Evolutionary conservation across 2,329 filamentous ascomycete genomes (phyloP).

Genomic region (Parafenestella ontariensis): DNA sequence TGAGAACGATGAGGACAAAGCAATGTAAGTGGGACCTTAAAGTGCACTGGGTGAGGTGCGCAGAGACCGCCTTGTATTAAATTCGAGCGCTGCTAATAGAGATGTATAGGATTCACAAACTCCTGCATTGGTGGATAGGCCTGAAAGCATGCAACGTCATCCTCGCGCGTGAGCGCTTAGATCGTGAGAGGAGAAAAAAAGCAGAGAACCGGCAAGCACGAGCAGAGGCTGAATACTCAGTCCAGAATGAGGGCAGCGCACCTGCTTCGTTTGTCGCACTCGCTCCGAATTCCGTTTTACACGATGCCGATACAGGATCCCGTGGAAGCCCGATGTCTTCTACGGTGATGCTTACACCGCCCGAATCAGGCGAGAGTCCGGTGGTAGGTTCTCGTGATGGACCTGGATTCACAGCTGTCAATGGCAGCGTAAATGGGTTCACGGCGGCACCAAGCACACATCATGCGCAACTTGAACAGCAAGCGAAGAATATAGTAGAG

Average conservation of each 20-base stretch:
- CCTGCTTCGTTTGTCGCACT: slow-evolving; percentile 40
- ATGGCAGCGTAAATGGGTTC: slow-evolving; percentile 14
- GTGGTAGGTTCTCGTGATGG: slow-evolving; percentile 26
- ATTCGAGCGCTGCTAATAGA: slow-evolving; percentile 11
- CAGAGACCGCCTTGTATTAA: background rate
- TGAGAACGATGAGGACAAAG: slow-evolving; percentile 40
- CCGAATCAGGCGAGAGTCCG: slow-evolving; percentile 40
- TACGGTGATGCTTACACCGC: slow-evolving; percentile 39
- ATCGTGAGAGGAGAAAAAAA: slow-evolving; percentile 45
- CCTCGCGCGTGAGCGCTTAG: slow-evolving; percentile 43
- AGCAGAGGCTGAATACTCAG: slow-evolving; percentile 33
- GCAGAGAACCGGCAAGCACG: slow-evolving; percentile 40
- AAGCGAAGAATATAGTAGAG: slow-evolving; percentile 26
- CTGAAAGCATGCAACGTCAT: slow-evolving; percentile 48
- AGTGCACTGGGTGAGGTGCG: background rate
- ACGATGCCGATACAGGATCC: slow-evolving; percentile 33
- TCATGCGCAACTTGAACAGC: slow-evolving; percentile 17
- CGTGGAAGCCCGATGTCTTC: slow-evolving; percentile 34
- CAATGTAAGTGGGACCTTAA: slow-evolving; percentile 30
- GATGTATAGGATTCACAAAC: slow-evolving; percentile 36
- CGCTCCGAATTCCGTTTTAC: slow-evolving; percentile 35
- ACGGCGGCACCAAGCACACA: slow-evolving; percentile 7
- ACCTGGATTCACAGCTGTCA: slow-evolving; percentile 17
- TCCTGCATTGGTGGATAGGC: slow-evolving; percentile 48
- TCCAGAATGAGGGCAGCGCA: slow-evolving; percentile 27